These are phyloP conservation scores for Neofusicoccum sp. DNA, from an alignment of 2,329 filamentous ascomycete genomes.

Conservation along the genomic window DNA sequence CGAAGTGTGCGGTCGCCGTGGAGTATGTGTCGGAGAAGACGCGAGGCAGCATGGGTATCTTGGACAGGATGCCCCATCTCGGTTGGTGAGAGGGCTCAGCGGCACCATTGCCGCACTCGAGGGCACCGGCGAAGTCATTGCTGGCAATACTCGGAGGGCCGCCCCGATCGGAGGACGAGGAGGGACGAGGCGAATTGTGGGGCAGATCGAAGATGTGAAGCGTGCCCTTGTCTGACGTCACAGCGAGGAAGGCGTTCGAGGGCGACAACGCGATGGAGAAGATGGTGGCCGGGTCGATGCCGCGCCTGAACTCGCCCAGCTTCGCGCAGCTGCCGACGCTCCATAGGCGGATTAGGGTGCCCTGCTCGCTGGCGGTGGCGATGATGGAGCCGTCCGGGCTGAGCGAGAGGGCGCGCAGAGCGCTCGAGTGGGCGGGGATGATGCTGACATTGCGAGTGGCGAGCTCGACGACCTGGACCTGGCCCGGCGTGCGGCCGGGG, in stretches of 20 bases:
- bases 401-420: slow-evolving; percentile 76
- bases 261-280: slow-evolving; percentile 89
- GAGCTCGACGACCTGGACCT: slow-evolving; percentile 85
- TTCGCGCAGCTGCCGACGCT: slow-evolving; percentile 78
- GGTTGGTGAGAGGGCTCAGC: slow-evolving; percentile 49
- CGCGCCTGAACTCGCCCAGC: slow-evolving; percentile 81
- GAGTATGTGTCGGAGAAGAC: slow-evolving; percentile 91
- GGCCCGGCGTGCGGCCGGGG: slow-evolving; percentile 82
- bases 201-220: slow-evolving; percentile 91
- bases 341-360: slow-evolving; percentile 87
- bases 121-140: slow-evolving; percentile 22
- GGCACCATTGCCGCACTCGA: slow-evolving; percentile 18
- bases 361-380: slow-evolving; percentile 90
- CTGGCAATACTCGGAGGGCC: slow-evolving; percentile 23
- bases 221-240: slow-evolving; percentile 95
- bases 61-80: slow-evolving; percentile 87
- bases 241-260: slow-evolving; percentile 76
- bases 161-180: slow-evolving; percentile 27
- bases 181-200: slow-evolving; percentile 24
- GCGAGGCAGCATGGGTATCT: slow-evolving; percentile 80
- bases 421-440: slow-evolving; percentile 83
- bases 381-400: slow-evolving; percentile 79
- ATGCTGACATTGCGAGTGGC: slow-evolving; percentile 83
- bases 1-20: slow-evolving; percentile 77
- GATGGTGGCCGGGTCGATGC: slow-evolving; percentile 84